These are phyloP conservation scores for Fonsecaea erecta DNA, from an alignment of 2,329 filamentous ascomycete species.

Conservation along the genomic window DNA sequence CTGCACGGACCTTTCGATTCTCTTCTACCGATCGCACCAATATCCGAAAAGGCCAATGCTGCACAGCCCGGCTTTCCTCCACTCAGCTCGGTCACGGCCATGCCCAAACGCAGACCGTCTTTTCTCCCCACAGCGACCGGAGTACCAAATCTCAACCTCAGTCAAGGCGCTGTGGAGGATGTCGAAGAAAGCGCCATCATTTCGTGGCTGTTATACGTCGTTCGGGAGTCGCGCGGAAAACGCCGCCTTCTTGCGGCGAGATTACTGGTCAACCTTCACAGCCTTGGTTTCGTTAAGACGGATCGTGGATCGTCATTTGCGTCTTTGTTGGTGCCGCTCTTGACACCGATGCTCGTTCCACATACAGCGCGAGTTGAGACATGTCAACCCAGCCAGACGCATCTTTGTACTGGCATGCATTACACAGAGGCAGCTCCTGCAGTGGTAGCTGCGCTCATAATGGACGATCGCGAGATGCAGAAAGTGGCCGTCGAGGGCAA, in stretches of 20 bases:
- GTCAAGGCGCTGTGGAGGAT: conserved; percentile 53
- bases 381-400: conserved; percentile 31
- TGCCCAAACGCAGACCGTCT: conserved; percentile 43
- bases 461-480: conserved; percentile 78
- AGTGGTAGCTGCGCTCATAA: conserved; percentile 76
- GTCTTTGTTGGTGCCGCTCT: conserved; percentile 70
- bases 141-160: conserved; percentile 37
- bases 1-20: conserved; percentile 66
- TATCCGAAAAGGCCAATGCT: conserved; percentile 42
- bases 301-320: conserved; percentile 68
- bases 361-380: conserved; percentile 48
- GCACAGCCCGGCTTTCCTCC: conserved; percentile 60
- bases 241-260: conserved; percentile 71
- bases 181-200: conserved; percentile 72
- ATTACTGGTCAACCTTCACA: conserved; percentile 71
- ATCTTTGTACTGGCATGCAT: conserved; percentile 41
- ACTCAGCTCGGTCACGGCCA: conserved; percentile 50
- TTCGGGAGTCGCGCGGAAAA: conserved; percentile 62
- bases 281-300: conserved; percentile 68
- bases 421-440: conserved; percentile 66
- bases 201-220: conserved; percentile 71
- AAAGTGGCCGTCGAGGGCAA: conserved; percentile 76
- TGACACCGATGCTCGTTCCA: conserved; percentile 65
- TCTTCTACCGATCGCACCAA: conserved; percentile 61
- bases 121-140: conserved; percentile 42